Evolutionary conservation across 2,329 filamentous ascomycete species (phyloP).

Genomic region (Diaporthe vaccinii): DNA sequence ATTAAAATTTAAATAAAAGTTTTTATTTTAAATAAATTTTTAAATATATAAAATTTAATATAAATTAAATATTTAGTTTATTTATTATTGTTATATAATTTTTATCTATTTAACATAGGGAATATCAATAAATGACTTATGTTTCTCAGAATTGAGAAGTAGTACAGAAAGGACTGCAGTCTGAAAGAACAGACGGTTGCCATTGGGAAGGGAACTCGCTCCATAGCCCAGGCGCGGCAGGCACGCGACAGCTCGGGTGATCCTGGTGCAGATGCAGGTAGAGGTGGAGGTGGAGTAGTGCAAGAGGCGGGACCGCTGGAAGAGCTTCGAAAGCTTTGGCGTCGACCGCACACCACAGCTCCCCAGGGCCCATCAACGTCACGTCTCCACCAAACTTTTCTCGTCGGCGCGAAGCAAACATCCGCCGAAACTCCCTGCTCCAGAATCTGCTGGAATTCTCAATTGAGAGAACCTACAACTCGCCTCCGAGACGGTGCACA

Average conservation of each 20-base stretch:
- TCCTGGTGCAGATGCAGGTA: conserved; percentile 9
- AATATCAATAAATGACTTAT: no score
- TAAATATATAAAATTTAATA: neutral
- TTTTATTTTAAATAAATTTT: neutral
- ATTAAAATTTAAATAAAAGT: neutral
- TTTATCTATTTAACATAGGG: neutral
- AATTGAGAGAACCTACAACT: conserved; percentile 3
- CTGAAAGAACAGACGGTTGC: neutral
- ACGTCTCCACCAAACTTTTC: conserved; percentile 39
- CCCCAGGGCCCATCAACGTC: conserved; percentile 31
- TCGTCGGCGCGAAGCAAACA: neutral
- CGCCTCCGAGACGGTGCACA: neutral
- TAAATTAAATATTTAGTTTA: no score
- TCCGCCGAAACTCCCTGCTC: neutral
- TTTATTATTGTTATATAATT: neutral
- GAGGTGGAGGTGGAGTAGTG: neutral
- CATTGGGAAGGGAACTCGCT: neutral
- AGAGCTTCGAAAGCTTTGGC: conserved; percentile 32
- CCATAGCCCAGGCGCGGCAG: conserved; percentile 12
- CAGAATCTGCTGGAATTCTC: neutral
- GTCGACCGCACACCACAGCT: neutral
- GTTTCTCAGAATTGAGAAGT: no score
- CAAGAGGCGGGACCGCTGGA: conserved; percentile 13
- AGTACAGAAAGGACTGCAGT: neutral
- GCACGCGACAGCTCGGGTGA: conserved; percentile 14